Percentiles rank a stretch among this genome's conserved stretches.
These are phyloP conservation scores for Limtongozyma cylindracea DNA, from an alignment of 805 yeast species.

Conservation along the genomic window DNA sequence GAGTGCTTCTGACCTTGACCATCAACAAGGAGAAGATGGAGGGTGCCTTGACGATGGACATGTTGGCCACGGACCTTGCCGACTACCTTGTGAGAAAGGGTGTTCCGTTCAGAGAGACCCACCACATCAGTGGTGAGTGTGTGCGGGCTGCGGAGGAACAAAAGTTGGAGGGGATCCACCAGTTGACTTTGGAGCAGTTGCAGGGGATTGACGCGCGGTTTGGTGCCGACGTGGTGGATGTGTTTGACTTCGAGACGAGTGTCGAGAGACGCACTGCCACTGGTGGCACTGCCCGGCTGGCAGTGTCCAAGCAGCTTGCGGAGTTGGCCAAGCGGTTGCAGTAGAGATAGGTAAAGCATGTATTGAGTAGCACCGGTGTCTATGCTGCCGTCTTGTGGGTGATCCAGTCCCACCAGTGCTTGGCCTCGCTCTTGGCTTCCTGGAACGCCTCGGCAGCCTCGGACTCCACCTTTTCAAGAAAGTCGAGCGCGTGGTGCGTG, in stretches of 20 bases:
- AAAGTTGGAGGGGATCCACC: conserved; percentile 62
- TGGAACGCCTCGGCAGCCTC: background rate
- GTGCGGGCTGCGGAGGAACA: conserved; percentile 74
- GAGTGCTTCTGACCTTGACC: conserved; percentile 71
- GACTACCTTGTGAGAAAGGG: conserved; percentile 95
- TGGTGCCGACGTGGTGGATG: conserved; percentile 51
- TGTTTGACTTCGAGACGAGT: conserved; percentile 80
- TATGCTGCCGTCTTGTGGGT: background rate
- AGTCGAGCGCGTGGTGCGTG: background rate
- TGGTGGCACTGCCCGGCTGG: conserved; percentile 90
- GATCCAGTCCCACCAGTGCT: background rate
- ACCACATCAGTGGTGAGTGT: conserved; percentile 95
- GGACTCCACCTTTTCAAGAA: background rate
- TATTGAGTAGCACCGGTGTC: background rate
- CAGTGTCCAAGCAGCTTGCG: conserved; percentile 55
- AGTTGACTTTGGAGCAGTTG: conserved; percentile 56
- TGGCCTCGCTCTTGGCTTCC: background rate
- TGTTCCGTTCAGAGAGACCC: conserved; percentile 97
- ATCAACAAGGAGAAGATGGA: conserved; percentile 60
- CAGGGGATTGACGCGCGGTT: conserved; percentile 62
- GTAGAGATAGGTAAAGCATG: conserved; percentile 1
- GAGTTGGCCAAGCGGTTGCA: conserved; percentile 6
- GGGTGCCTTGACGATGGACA: conserved; percentile 87
- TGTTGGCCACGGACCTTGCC: conserved; percentile 97
- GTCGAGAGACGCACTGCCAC: conserved; percentile 93